Base-by-base conservation (phyloP, 140 eudicot species). In the Oenanthe javanica region DNA sequence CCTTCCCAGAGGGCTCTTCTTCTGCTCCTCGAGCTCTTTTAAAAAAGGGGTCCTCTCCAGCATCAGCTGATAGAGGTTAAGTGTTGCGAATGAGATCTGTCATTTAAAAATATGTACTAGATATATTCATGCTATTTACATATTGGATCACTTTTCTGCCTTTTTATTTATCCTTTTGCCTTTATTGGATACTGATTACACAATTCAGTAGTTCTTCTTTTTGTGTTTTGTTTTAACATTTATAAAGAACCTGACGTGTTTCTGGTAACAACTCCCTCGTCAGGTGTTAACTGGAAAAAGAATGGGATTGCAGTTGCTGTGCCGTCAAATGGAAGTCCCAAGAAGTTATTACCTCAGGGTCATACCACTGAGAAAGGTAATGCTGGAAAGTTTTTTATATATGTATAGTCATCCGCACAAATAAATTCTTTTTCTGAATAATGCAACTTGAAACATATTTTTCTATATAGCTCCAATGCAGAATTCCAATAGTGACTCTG, bases 21-120 rank as follows among this genome's bases (percentile, higher is more conserved):
- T 72, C 31, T 78, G 79, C 85, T 81, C 86, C 92, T 43, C 87
- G 92, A 72, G 93, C 93, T 47, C 79, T 47, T 79, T 73, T 78
- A 66, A 69, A 40, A 80, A 38, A 80, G 14, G 63, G 72, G 63
- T 36, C 87, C 31, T 80, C 93, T 83, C 89, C 89, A 93, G 97
- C 43, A 40, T 40, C 43, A 40, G 43, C 43, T 40, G 43, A 40
- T 40, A 40, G 3, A 40, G 43, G 43, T 40, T 40, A 1, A 40
- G 43, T 40, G 43, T 40, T 1, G 43, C 43, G 43, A 40, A 40
- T 40, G 43, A 40, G 43, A 40, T 3, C 43, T 40, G 43, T 40
- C 43, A 40, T 40, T 40, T 40, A 40, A 40, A 40, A 40, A 1
- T 40, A 40, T 40, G 3, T 40, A 40, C 43, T 40, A 40, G 43